Evolutionary conservation across 306 rosid genomes (phyloP).

Genomic region (Canavalia gladiata): DNA sequence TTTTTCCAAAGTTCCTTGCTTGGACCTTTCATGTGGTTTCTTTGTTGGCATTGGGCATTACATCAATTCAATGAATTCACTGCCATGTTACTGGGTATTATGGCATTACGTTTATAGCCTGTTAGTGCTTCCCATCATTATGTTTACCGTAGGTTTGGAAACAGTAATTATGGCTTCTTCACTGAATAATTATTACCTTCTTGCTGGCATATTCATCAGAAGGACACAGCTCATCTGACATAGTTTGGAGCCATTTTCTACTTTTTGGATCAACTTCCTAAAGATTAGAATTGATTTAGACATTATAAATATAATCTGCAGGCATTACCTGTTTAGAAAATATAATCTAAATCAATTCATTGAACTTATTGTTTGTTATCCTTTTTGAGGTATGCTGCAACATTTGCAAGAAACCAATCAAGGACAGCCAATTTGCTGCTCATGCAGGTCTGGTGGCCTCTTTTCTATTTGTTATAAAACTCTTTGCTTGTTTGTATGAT

Average conservation of each 20-base stretch:
- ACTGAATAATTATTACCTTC: background rate
- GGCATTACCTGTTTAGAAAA: slow-evolving; percentile 42
- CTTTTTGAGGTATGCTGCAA: slow-evolving; percentile 86
- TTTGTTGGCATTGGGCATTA: background rate
- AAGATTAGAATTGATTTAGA: slow-evolving; percentile 21
- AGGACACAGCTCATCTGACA: slow-evolving; percentile 15
- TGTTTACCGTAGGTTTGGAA: slow-evolving; percentile 27
- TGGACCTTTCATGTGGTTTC: background rate
- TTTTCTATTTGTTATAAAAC: slow-evolving; percentile 32
- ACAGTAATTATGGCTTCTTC: background rate
- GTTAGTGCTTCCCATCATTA: slow-evolving; percentile 27
- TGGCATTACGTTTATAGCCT: background rate
- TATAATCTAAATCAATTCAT: slow-evolving; percentile 35
- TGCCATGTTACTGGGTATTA: slow-evolving; percentile 10
- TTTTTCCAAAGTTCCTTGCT: slow-evolving; percentile 34
- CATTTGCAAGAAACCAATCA: slow-evolving; percentile 90
- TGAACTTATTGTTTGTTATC: slow-evolving; percentile 55
- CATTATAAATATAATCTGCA: slow-evolving; percentile 30
- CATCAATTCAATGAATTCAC: slow-evolving; percentile 15
- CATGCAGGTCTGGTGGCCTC: slow-evolving; percentile 81
- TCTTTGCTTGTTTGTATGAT: slow-evolving; percentile 14
- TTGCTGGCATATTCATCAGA: slow-evolving; percentile 14
- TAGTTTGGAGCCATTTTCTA: slow-evolving; percentile 28
- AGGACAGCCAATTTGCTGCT: slow-evolving; percentile 79
- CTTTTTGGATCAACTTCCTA: slow-evolving; percentile 31